These are phyloP conservation scores for Purshia tridentata DNA, from an alignment of 306 rosid genomes.

Conservation along the genomic window DNA sequence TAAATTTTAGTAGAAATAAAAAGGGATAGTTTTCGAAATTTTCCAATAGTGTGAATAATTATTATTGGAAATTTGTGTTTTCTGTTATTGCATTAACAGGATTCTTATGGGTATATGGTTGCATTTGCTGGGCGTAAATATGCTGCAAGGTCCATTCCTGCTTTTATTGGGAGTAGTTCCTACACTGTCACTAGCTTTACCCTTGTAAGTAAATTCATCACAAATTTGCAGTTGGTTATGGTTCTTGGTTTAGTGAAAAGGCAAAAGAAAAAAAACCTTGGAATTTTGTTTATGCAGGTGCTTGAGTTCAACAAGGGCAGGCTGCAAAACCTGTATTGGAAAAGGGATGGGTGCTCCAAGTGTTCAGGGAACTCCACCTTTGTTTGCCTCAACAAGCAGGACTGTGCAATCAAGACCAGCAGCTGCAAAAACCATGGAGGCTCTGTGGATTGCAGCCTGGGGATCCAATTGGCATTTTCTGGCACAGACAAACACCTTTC, in stretches of 20 bases:
- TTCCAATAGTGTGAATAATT: too few relatives aligned
- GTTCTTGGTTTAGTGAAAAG: not conserved
- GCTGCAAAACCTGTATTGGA: constrained; percentile 84
- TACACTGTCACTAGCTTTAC: constrained; percentile 86
- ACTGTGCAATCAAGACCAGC: constrained; percentile 66
- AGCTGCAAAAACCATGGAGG: constrained; percentile 68
- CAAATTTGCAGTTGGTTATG: not conserved
- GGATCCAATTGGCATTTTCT: constrained; percentile 87
- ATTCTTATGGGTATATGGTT: constrained; percentile 70
- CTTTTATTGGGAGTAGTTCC: constrained; percentile 63
- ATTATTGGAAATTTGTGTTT: not conserved
- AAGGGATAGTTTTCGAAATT: too few relatives aligned
- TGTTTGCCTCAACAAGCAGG: constrained; percentile 81
- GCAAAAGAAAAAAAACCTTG: not conserved
- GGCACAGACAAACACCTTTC: constrained; percentile 89
- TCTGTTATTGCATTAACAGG: constrained; percentile 39
- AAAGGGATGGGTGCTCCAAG: constrained; percentile 73
- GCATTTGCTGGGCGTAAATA: constrained; percentile 88
- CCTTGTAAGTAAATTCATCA: constrained; percentile 56
- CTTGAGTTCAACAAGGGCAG: constrained; percentile 88
- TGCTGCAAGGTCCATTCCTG: constrained; percentile 75
- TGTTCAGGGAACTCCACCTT: constrained; percentile 54
- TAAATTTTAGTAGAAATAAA: too few relatives aligned
- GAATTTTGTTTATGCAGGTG: constrained; percentile 40
- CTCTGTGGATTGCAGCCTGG: constrained; percentile 79